phyloP scores from a whole-genome alignment of 352 stramenopile genomes.

The Pythium aphanidermatum region DNA sequence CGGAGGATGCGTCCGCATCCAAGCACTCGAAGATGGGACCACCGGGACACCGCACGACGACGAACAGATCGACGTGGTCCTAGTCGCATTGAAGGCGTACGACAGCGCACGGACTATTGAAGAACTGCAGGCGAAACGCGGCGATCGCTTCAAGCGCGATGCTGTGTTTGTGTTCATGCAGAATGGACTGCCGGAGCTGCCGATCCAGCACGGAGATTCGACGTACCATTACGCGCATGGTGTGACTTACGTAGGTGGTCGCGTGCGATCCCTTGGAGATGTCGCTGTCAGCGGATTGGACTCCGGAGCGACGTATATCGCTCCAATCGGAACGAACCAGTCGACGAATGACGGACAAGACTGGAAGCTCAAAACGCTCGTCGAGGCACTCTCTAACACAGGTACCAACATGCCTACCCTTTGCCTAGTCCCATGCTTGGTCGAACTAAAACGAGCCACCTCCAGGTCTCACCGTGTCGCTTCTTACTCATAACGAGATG shows the following conservation, averaged over 20 bases:
- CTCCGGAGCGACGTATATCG: slow-evolving; percentile 41
- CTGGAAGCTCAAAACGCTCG: slow-evolving; percentile 21
- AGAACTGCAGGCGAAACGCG: slow-evolving; percentile 24
- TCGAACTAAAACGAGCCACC: not conserved
- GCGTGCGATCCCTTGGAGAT: slow-evolving; percentile 28
- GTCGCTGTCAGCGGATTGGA: slow-evolving; percentile 48
- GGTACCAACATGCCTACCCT: slow-evolving; percentile 18
- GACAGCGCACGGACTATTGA: slow-evolving; percentile 38
- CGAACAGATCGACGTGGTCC: slow-evolving; percentile 40
- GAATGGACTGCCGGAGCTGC: slow-evolving; percentile 53
- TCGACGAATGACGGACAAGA: too few species aligned
- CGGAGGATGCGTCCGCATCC: slow-evolving; percentile 24
- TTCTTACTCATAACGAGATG: slow-evolving; percentile 37
- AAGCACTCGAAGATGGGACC: slow-evolving; percentile 19
- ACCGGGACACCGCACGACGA: not conserved
- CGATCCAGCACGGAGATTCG: not conserved
- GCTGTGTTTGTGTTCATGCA: slow-evolving; percentile 58
- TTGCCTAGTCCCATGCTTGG: not conserved
- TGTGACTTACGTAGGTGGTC: slow-evolving; percentile 64
- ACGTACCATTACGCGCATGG: slow-evolving; percentile 43
- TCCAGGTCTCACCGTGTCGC: slow-evolving; percentile 37
- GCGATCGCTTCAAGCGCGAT: slow-evolving; percentile 33
- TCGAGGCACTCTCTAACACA: slow-evolving; percentile 26
- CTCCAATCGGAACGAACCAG: slow-evolving; percentile 21
- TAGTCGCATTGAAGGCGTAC: slow-evolving; percentile 66